Evolutionary conservation across 2,329 filamentous ascomycete species (phyloP), one percentile per base, ranked within the genome.

Genomic region (Xylariaceae sp.): DNA sequence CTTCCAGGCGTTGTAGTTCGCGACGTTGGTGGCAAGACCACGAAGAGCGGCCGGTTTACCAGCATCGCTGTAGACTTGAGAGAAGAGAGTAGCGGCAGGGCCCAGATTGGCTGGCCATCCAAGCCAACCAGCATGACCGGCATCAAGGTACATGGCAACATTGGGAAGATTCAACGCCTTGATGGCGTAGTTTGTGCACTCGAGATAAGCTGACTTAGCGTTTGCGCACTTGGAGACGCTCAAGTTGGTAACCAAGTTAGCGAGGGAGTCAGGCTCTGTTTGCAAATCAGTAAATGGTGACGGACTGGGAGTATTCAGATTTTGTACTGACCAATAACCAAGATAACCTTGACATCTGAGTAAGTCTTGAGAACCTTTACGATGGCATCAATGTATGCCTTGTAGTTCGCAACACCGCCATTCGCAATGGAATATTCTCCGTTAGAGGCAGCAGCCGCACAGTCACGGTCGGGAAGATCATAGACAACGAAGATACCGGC

Each of bases 401-500:
- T 80, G 74, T 85, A 85, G 64, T 80, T 82, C 62, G 74, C 75
- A 26, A 79, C 72, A 51, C 82, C 80, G n/a, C 76, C 76, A 53
- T 82, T 71, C 39, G 77, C 78, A 29, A 84, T 77, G 4, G 76
- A 71, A 57, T 77, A 81, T 69, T 85, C 82, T 68, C 83, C 82
- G 65, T 85, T 85, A 64, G 81, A 83, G 11, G 82, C 82, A 7
- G 78, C 76, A 3, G 82, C 82, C 24, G 82, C 77, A 64, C 83
- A 86, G 73, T 85, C 83, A 68, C 83, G 80, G 66, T 84, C 81
- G 11, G 83, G 83, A 2, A 85, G 77, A 69, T 85, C 78, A 67
- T 85, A 85, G 53, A 86, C 78, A 49, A 85, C 82, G 40, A 85
- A 77, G 46, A 78, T 75, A 4, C 76, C 81, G 9, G 76, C 78